Evolutionary conservation across 2,329 filamentous ascomycete genomes (phyloP).

Genomic region (Hysterium pulicare): DNA sequence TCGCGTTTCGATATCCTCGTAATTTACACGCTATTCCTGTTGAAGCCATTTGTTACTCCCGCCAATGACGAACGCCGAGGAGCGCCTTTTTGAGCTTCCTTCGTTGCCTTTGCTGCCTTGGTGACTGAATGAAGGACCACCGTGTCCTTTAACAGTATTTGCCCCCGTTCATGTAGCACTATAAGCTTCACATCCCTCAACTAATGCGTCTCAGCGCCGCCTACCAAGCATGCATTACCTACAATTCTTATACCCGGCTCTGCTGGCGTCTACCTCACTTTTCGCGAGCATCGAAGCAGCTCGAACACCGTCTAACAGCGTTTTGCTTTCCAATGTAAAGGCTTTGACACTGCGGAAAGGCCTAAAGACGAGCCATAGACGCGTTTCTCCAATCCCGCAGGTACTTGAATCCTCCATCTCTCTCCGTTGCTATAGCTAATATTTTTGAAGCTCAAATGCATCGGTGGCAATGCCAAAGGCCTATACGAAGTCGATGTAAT

Average conservation of each 20-base stretch:
- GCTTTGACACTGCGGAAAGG: slow-evolving; percentile 72
- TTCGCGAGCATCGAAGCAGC: slow-evolving; percentile 25
- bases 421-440: slow-evolving; percentile 4
- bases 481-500: slow-evolving; percentile 76
- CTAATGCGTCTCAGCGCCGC: not conserved
- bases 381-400: slow-evolving; percentile 68
- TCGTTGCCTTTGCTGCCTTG: not conserved
- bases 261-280: slow-evolving; percentile 27
- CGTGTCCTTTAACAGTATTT: slow-evolving; percentile 10
- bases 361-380: slow-evolving; percentile 69
- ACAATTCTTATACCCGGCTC: slow-evolving; percentile 27
- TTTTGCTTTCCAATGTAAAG: slow-evolving; percentile 66
- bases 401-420: slow-evolving; percentile 14
- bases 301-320: slow-evolving; percentile 43
- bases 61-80: slow-evolving; percentile 18
- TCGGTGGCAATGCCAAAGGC: slow-evolving; percentile 58
- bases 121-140: slow-evolving; percentile 3
- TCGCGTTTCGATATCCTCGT: too few relatives aligned
- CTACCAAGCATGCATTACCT: slow-evolving; percentile 26
- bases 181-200: too few relatives aligned
- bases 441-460: slow-evolving; percentile 62
- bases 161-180: slow-evolving; percentile 17
- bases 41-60: slow-evolving; percentile 3
- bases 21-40: slow-evolving; percentile 7
- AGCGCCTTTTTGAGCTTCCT: slow-evolving; percentile 4